A percentile compares a stretch with the other conserved stretches of the same genome.
These are phyloP conservation scores for Phoma sp. DNA, from an alignment of 2,329 filamentous ascomycete species.

Conservation along the genomic window DNA sequence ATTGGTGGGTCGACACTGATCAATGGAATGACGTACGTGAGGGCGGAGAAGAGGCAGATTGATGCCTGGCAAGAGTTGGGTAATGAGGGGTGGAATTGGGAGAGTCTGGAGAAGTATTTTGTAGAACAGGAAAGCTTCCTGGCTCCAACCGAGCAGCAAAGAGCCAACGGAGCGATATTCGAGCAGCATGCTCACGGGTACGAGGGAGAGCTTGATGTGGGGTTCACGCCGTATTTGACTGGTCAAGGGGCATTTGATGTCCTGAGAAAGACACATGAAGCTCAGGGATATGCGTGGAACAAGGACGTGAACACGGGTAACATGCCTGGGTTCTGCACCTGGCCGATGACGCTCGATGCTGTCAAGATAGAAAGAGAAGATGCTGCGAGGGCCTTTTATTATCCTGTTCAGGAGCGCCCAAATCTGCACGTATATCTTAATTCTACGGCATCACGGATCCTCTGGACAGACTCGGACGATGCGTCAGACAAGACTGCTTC, in stretches of 20 bases:
- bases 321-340: slow-evolving; percentile 54
- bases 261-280: slow-evolving; percentile 48
- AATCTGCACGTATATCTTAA: slow-evolving; percentile 55
- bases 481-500: slow-evolving; percentile 20
- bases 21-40: slow-evolving; percentile 51
- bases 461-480: slow-evolving; percentile 38
- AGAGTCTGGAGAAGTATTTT: slow-evolving; percentile 38
- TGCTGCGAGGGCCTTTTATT: slow-evolving; percentile 58
- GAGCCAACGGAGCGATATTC: slow-evolving; percentile 33
- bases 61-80: slow-evolving; percentile 44
- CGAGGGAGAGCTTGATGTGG: slow-evolving; percentile 34
- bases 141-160: slow-evolving; percentile 23
- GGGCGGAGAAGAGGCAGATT: slow-evolving; percentile 42
- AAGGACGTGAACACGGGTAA: slow-evolving; percentile 52
- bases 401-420: slow-evolving; percentile 45
- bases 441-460: slow-evolving; percentile 50
- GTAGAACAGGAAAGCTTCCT: slow-evolving; percentile 35
- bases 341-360: slow-evolving; percentile 52
- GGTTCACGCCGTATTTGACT: slow-evolving; percentile 36
- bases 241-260: slow-evolving; percentile 32
- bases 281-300: slow-evolving; percentile 48
- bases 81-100: slow-evolving; percentile 45
- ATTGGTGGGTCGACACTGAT: slow-evolving; percentile 53
- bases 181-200: slow-evolving; percentile 29
- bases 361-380: slow-evolving; percentile 51